These are phyloP conservation scores for Chionographis japonica DNA, from an alignment of 106 monocot species.

Conservation along the genomic window DNA sequence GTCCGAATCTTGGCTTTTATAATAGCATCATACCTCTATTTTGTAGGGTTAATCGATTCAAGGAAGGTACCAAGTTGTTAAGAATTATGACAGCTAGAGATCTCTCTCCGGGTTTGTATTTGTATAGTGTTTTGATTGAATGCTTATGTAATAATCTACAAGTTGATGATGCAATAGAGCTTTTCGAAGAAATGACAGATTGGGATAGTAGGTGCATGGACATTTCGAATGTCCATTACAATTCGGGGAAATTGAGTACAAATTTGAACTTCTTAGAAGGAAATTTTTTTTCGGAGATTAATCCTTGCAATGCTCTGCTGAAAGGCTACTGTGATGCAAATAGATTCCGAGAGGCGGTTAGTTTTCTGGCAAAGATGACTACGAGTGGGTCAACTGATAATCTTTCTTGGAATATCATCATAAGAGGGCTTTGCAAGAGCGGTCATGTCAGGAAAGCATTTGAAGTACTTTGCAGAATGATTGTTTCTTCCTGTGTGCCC, in stretches of 20 bases:
- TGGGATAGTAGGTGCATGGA: slow-evolving; percentile 11
- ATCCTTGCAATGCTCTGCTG: slow-evolving; percentile 24
- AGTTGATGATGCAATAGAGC: slow-evolving; percentile 22
- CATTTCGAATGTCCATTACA: slow-evolving; percentile 14
- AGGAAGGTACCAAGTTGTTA: slow-evolving; percentile 26
- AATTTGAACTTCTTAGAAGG: slow-evolving; percentile 14
- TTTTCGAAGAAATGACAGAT: slow-evolving; percentile 26
- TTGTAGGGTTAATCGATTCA: slow-evolving; percentile 9
- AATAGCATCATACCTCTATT: slow-evolving; percentile 12
- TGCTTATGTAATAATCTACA: slow-evolving; percentile 21
- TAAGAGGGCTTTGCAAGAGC: slow-evolving; percentile 14
- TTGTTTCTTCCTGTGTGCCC: slow-evolving; percentile 17
- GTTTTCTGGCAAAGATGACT: slow-evolving; percentile 17
- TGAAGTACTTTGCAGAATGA: slow-evolving; percentile 29
- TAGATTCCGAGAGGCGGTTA: slow-evolving; percentile 13
- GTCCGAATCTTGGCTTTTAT: slow-evolving; percentile 13
- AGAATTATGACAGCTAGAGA: slow-evolving; percentile 14
- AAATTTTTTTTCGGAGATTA: background rate
- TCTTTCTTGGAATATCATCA: slow-evolving; percentile 27
- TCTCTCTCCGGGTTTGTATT: slow-evolving; percentile 3
- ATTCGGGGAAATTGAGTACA: slow-evolving; percentile 13
- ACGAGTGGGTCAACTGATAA: slow-evolving; percentile 8
- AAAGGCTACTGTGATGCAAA: slow-evolving; percentile 14
- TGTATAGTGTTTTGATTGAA: slow-evolving; percentile 9
- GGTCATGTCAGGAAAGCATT: slow-evolving; percentile 14